A percentile compares a stretch with the other conserved stretches of the same genome.
phyloP scores from a whole-genome alignment of 345 rosid genomes.

The Syzygium aromaticum region DNA sequence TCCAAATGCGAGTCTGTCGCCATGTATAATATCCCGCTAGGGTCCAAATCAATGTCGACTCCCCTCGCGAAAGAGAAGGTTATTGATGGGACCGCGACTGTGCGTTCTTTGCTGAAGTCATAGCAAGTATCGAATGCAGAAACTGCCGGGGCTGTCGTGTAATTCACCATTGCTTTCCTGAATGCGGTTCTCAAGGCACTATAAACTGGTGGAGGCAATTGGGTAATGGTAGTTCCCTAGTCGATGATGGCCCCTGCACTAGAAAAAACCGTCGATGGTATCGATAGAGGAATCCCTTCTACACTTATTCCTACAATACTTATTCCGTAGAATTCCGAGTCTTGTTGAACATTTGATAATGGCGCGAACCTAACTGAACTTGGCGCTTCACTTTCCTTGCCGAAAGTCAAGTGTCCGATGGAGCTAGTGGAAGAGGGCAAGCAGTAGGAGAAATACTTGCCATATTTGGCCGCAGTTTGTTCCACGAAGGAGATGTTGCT shows the following conservation, averaged over 20 bases:
- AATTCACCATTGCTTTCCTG: slow-evolving; percentile 2
- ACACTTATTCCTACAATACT: slow-evolving; percentile 7
- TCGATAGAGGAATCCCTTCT: slow-evolving; percentile 4
- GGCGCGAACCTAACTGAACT: slow-evolving; percentile 14
- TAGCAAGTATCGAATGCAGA: slow-evolving; percentile 15
- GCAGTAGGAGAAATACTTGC: slow-evolving; percentile 19
- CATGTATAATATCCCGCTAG: neutral
- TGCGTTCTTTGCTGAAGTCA: slow-evolving; percentile 1
- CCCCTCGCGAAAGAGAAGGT: slow-evolving; percentile 3
- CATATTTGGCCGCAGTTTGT: slow-evolving; percentile 13
- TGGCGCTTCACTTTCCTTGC: neutral
- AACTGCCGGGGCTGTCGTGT: neutral
- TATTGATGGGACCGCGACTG: neutral
- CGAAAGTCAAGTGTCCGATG: slow-evolving; percentile 16
- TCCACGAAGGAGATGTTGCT: slow-evolving; percentile 3
- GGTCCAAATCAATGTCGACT: neutral
- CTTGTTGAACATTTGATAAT: neutral
- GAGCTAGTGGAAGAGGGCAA: slow-evolving; percentile 15
- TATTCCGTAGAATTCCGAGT: slow-evolving; percentile 12
- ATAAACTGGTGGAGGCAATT: slow-evolving; percentile 17
- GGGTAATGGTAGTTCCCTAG: slow-evolving; percentile 19
- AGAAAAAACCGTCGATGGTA: neutral
- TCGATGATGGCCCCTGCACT: slow-evolving; percentile 9
- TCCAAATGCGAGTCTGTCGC: neutral
- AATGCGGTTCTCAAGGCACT: slow-evolving; percentile 4